Conservation (phyloP, 495 filamentous ascomycete genomes). For the Chaetomium fimeti region DNA sequence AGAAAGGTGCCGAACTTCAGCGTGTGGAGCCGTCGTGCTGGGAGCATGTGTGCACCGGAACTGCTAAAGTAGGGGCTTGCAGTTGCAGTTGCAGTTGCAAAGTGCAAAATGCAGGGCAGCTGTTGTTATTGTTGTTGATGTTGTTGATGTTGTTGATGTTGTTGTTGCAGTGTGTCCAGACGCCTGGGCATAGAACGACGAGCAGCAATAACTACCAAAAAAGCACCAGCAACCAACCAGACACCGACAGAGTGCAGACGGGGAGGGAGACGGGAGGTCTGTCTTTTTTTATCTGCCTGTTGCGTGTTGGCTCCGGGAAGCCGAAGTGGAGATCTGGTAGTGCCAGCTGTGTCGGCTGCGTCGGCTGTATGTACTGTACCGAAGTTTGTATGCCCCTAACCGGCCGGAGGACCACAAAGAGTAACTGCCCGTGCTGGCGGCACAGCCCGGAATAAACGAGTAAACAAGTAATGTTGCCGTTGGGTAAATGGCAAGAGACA, state of each 20-base stretch:
- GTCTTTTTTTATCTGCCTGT: constrained; percentile 19
- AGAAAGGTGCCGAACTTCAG: not conserved
- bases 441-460: constrained; percentile 8
- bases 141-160: too few species aligned
- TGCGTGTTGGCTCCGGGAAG: constrained; percentile 4
- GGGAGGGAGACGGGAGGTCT: constrained; percentile 13
- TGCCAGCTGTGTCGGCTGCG: constrained; percentile 17
- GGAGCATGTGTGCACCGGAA: constrained; percentile 18
- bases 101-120: too few species aligned
- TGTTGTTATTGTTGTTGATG: too few species aligned
- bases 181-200: too few species aligned
- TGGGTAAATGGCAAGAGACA: constrained; percentile 16
- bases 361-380: constrained; percentile 26
- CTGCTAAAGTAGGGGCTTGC: constrained; percentile 1
- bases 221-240: constrained; percentile 5
- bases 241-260: constrained; percentile 2
- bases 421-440: constrained; percentile 11
- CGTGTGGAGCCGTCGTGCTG: not conserved
- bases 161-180: too few species aligned
- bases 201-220: constrained; percentile 4
- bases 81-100: not conserved
- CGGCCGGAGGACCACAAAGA: constrained; percentile 20
- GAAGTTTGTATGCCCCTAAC: constrained; percentile 21
- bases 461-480: not conserved
- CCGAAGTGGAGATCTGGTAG: constrained; percentile 10